These are phyloP conservation scores for Zizania latifolia DNA, from an alignment of 176 grass and related monocot species.

Conservation along the genomic window DNA sequence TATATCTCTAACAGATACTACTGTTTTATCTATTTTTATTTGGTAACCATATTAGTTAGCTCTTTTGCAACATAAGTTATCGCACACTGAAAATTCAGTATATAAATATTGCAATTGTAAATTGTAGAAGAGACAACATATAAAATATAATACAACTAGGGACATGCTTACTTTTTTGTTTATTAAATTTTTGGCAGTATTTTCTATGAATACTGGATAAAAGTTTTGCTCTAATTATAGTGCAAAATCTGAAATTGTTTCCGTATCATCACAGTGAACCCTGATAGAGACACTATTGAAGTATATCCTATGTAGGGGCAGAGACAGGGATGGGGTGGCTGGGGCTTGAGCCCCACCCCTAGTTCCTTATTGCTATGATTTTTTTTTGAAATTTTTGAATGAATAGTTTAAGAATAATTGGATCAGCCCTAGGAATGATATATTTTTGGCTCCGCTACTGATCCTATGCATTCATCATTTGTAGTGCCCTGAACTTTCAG, in stretches of 20 bases:
- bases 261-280: conserved; percentile 89
- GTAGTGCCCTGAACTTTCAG: too few species aligned
- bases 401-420: too few species aligned
- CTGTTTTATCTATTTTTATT: background rate
- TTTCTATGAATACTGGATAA: background rate
- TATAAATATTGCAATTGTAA: background rate
- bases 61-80: background rate
- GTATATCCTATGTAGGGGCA: too few species aligned
- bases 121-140: background rate
- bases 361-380: too few species aligned
- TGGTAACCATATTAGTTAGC: background rate
- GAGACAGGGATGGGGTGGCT: too few species aligned
- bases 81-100: background rate
- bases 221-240: conserved; percentile 27
- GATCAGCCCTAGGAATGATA: too few species aligned
- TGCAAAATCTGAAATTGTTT: conserved; percentile 69
- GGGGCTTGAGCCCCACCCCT: too few species aligned
- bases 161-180: background rate
- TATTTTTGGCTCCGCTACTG: too few species aligned
- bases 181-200: background rate
- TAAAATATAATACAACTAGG: background rate
- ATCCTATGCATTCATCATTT: too few species aligned
- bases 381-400: too few species aligned
- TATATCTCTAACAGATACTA: too few species aligned
- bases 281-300: conserved; percentile 93